Evolutionary conservation across 805 yeast genomes (phyloP).

Genomic region (Zygotorulaspora chibaensis): DNA sequence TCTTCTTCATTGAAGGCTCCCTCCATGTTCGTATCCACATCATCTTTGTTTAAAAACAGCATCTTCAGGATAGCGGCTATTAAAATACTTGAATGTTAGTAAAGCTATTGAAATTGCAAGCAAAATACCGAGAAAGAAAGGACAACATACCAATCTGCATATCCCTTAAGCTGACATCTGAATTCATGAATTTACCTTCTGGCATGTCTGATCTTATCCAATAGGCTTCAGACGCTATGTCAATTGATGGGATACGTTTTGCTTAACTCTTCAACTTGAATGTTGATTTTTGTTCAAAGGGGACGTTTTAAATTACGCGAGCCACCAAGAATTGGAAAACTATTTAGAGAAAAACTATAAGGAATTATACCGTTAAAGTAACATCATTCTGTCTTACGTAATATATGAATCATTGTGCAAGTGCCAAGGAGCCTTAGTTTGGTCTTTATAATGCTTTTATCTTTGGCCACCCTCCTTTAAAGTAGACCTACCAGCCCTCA

Average conservation of each 20-base stretch:
- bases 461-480: constrained; percentile 58
- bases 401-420: not conserved
- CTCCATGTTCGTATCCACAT: constrained; percentile 47
- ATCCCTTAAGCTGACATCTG: constrained; percentile 36
- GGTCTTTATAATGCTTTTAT: constrained; percentile 9
- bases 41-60: constrained; percentile 74
- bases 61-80: constrained; percentile 59
- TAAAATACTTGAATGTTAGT: constrained; percentile 4
- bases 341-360: not conserved
- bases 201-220: constrained; percentile 6
- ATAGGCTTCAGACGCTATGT: too few relatives aligned
- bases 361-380: not conserved
- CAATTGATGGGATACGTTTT: too few relatives aligned
- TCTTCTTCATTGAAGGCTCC: constrained; percentile 58
- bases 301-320: not conserved
- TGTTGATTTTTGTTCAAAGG: not conserved
- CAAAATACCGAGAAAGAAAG: not conserved
- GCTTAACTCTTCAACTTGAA: not conserved
- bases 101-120: not conserved
- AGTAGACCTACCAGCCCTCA: constrained; percentile 95
- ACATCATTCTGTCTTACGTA: not conserved
- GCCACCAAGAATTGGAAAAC: not conserved
- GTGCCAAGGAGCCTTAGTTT: not conserved
- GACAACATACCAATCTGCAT: constrained; percentile 38
- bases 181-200: constrained; percentile 20